Conservation (phyloP, 768 basidiomycete genomes). For the Trametes meyenii region DNA sequence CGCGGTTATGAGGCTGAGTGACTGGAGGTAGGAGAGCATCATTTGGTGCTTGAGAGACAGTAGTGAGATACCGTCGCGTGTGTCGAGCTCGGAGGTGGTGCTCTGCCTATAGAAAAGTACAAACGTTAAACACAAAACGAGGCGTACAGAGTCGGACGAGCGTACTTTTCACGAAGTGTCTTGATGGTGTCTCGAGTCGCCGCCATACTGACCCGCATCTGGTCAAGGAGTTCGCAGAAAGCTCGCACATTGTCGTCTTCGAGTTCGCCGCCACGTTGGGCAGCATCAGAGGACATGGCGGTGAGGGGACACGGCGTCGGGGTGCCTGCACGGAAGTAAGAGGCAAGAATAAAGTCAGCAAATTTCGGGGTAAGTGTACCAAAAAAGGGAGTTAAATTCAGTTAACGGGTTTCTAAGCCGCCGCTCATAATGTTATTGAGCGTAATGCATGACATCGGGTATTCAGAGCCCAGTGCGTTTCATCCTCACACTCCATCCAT, state of each 20-base stretch:
- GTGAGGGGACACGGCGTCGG: not conserved
- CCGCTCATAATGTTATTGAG: slow-evolving; percentile 43
- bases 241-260: slow-evolving; percentile 19
- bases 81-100: slow-evolving; percentile 46
- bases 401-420: slow-evolving; percentile 71
- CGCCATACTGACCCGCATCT: slow-evolving; percentile 65
- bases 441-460: slow-evolving; percentile 60
- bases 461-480: slow-evolving; percentile 72
- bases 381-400: slow-evolving; percentile 36
- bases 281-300: not conserved
- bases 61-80: slow-evolving; percentile 84
- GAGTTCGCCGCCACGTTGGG: not conserved
- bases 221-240: slow-evolving; percentile 40
- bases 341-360: not conserved
- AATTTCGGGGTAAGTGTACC: not conserved
- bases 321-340: not conserved
- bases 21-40: slow-evolving; percentile 84
- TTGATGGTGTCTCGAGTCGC: slow-evolving; percentile 61
- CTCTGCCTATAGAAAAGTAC: slow-evolving; percentile 27
- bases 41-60: slow-evolving; percentile 86
- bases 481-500: slow-evolving; percentile 38
- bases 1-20: slow-evolving; percentile 73
- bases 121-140: not conserved
- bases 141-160: not conserved
- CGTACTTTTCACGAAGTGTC: slow-evolving; percentile 58